These are phyloP conservation scores for Thecaphora thlaspeos DNA, from an alignment of 1,284 basidiomycete species.

Conservation along the genomic window DNA sequence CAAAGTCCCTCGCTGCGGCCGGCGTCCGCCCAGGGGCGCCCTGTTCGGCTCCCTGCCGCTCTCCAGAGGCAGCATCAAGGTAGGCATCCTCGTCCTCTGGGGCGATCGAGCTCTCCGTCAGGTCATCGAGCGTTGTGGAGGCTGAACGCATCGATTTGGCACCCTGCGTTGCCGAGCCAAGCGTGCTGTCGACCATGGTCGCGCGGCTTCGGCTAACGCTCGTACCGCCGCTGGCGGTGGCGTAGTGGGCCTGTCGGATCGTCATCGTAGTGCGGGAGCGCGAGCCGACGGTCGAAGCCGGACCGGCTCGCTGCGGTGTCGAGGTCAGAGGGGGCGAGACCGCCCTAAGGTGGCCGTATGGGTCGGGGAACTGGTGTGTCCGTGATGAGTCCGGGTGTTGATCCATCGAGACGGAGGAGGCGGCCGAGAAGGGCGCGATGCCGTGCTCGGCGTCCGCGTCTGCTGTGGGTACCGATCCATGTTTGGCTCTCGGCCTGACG, in stretches of 20 bases:
- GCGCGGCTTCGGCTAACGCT: neutral
- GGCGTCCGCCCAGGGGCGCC: slow-evolving; percentile 1
- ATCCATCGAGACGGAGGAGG: slow-evolving; percentile 23
- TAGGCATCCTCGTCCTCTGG: slow-evolving; percentile 10
- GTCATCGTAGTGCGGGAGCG: slow-evolving; percentile 28
- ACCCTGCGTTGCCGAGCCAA: slow-evolving; percentile 13
- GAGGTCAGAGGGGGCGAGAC: slow-evolving; percentile 32
- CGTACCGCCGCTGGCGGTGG: neutral
- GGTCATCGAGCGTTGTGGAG: slow-evolving; percentile 25
- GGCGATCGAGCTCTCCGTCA: slow-evolving; percentile 32
- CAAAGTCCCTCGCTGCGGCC: slow-evolving; percentile 13
- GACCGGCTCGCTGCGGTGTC: slow-evolving; percentile 21
- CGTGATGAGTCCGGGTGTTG: slow-evolving; percentile 9
- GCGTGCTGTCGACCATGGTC: slow-evolving; percentile 11
- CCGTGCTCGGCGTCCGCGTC: neutral
- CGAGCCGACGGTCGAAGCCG: slow-evolving; percentile 29
- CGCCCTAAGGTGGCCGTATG: slow-evolving; percentile 21
- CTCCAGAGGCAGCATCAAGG: slow-evolving; percentile 1
- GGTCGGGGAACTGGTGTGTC: slow-evolving; percentile 18
- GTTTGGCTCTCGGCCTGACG: neutral
- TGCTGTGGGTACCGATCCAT: neutral
- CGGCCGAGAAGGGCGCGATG: slow-evolving; percentile 6
- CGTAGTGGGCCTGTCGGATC: slow-evolving; percentile 19
- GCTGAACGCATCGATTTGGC: slow-evolving; percentile 20
- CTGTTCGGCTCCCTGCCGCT: slow-evolving; percentile 1